Conservation (phyloP, 306 rosid species). For the Fragaria vesca region DNA sequence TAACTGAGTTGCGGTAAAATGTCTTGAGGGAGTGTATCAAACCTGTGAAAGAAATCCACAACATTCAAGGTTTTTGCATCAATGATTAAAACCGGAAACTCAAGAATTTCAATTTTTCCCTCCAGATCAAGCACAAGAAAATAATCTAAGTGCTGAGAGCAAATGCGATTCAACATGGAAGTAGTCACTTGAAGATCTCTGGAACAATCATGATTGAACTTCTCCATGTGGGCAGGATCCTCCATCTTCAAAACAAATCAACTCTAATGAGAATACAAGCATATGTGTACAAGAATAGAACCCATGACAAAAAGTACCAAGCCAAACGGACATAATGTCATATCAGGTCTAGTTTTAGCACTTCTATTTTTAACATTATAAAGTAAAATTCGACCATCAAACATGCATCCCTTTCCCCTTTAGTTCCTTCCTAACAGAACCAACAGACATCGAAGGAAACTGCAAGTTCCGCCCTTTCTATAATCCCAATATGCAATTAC, state of each 20-base stretch:
- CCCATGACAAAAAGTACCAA: background rate
- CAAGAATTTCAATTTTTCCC: constrained; percentile 94
- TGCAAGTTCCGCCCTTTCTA: background rate
- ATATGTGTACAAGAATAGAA: background rate
- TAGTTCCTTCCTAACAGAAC: background rate
- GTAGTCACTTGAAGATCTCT: constrained; percentile 60
- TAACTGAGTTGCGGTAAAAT: constrained; percentile 8
- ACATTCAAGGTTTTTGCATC: constrained; percentile 68
- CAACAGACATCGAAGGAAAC: background rate
- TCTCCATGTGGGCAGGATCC: constrained; percentile 68
- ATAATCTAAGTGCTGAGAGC: constrained; percentile 63
- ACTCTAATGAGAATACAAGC: constrained; percentile 12
- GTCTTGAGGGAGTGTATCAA: constrained; percentile 23
- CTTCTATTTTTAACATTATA: background rate
- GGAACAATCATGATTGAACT: constrained; percentile 78
- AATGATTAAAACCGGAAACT: constrained; percentile 84
- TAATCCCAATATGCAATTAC: background rate
- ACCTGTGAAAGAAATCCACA: constrained; percentile 91
- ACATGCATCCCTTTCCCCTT: background rate
- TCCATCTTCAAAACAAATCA: constrained; percentile 59
- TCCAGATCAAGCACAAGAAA: constrained; percentile 97
- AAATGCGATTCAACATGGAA: constrained; percentile 36
- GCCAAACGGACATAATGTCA: background rate
- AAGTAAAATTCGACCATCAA: background rate
- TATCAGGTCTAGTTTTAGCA: background rate